Evolutionary conservation across 2,329 filamentous ascomycete species (phyloP), one percentile per base, ranked within the genome.

Genomic region (Colletotrichum somersetense): DNA sequence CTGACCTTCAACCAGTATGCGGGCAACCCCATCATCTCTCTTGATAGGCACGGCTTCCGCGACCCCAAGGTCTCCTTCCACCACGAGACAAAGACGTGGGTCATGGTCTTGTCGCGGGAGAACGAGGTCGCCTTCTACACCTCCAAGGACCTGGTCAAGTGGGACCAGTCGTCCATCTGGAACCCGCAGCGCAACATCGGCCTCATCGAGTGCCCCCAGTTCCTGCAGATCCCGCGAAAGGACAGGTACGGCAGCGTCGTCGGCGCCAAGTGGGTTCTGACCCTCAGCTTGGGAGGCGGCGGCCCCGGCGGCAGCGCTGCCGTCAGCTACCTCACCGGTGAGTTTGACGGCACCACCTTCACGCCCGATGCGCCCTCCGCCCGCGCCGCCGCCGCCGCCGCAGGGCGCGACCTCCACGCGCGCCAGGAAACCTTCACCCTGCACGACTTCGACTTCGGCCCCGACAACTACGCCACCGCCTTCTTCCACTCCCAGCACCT

Each of bases 1-100:
- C 91, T 88, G 76, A 89, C 85, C 0, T 92, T 92, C 74, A 84
- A 83, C 57, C 87, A 88, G 52, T 92, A 91, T 72, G 81, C 82
- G 1, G 78, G 78, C 5, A 92, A 92, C 72, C 91, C 91, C 1
- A 88, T 92, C 20, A 86, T 92, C 55, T 79, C 83, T 73, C 86
- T 86, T 77, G 83, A 83, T 69, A 84, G 86, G 23, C 83, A 79
- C 7, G 85, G 90, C 73, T 92, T 92, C 81, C 87, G 91, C 33
- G 91, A 92, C 74, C 90, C 91, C 1, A 90, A 92, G 75, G 89
- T 92, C 2, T 83, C 90, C 56, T 88, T 89, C 83, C 87, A 91
- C 73, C 80, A 84, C 1, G 77, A 85, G 42, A 66, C 53, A 8
- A 57, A 73, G 4, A 80, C 83, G 23, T 92, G 90, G 90, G 86